Conservation (phyloP, 345 rosid species). For the Melaleuca alternifolia region DNA sequence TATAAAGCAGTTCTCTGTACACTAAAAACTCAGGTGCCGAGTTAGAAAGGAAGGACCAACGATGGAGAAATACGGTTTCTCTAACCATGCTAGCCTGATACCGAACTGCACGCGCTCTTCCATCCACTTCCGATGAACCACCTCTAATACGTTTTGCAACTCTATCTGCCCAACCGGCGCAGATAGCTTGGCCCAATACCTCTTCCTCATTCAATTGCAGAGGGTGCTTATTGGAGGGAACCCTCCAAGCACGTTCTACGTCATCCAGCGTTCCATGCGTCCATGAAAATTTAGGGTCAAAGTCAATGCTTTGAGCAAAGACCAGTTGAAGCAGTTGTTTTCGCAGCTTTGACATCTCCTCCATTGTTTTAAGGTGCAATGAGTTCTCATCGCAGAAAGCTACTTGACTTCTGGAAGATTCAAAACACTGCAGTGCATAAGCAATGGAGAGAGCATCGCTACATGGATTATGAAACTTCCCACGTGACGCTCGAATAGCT, state of each 20-base stretch:
- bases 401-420: conserved; percentile 26
- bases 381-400: conserved; percentile 51
- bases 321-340: conserved; percentile 71
- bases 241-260: conserved; percentile 64
- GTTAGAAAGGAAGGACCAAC: conserved; percentile 51
- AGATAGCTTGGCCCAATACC: conserved; percentile 63
- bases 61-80: conserved; percentile 71
- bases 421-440: conserved; percentile 66
- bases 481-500: conserved; percentile 33
- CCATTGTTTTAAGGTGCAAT: conserved; percentile 75
- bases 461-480: conserved; percentile 60
- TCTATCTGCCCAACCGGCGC: conserved; percentile 97
- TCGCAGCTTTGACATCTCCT: conserved; percentile 84
- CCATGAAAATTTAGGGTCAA: conserved; percentile 55
- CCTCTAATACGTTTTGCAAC: conserved; percentile 55
- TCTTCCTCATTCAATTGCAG: conserved; percentile 60
- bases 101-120: conserved; percentile 35
- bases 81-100: conserved; percentile 66
- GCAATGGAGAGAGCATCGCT: conserved; percentile 78
- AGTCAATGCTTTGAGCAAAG: conserved; percentile 32
- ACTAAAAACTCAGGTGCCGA: conserved; percentile 84
- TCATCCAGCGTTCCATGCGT: conserved; percentile 51
- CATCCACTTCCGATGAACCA: conserved; percentile 18
- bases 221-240: conserved; percentile 31
- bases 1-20: conserved; percentile 58